phyloP scores from a whole-genome alignment of 2,329 filamentous ascomycete genomes.

The Fusarium acutatum region DNA sequence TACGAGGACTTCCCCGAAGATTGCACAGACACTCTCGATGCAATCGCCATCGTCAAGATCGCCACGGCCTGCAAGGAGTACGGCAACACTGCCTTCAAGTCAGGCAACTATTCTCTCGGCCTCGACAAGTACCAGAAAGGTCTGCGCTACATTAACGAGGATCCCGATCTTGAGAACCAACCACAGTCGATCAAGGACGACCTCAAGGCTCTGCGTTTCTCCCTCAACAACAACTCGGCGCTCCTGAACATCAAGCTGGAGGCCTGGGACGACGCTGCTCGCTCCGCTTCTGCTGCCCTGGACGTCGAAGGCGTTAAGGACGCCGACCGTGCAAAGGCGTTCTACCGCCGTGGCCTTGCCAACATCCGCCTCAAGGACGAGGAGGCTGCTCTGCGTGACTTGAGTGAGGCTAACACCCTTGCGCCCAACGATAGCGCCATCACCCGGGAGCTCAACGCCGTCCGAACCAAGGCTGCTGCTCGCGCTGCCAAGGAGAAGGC shows the following conservation, averaged over 20 bases:
- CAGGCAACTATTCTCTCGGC: conserved; percentile 72
- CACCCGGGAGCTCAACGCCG: conserved; percentile 75
- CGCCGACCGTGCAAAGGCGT: conserved; percentile 86
- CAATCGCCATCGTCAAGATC: conserved; percentile 77
- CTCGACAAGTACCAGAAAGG: conserved; percentile 96
- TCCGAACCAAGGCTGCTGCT: conserved; percentile 79
- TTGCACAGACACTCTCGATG: conserved; percentile 69
- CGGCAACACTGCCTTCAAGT: conserved; percentile 93
- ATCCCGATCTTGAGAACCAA: conserved; percentile 78
- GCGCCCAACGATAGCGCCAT: conserved; percentile 80
- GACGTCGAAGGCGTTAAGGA: conserved; percentile 72
- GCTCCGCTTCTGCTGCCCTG: conserved; percentile 77
- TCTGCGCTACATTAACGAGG: conserved; percentile 87
- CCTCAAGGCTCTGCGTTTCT: conserved; percentile 80
- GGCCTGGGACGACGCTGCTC: conserved; percentile 74
- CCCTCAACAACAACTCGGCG: conserved; percentile 87
- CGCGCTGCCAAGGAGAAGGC: conserved; percentile 89
- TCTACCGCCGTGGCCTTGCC: conserved; percentile 85
- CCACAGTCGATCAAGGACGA: conserved; percentile 71
- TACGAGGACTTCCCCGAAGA: conserved; percentile 98
- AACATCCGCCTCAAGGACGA: conserved; percentile 81
- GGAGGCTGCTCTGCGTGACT: conserved; percentile 78
- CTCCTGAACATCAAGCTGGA: conserved; percentile 85
- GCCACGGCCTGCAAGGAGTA: conserved; percentile 87
- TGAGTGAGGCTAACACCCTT: conserved; percentile 78